These are phyloP conservation scores for Tremella mesenterica DNA, from an alignment of 768 basidiomycete genomes.

Conservation along the genomic window DNA sequence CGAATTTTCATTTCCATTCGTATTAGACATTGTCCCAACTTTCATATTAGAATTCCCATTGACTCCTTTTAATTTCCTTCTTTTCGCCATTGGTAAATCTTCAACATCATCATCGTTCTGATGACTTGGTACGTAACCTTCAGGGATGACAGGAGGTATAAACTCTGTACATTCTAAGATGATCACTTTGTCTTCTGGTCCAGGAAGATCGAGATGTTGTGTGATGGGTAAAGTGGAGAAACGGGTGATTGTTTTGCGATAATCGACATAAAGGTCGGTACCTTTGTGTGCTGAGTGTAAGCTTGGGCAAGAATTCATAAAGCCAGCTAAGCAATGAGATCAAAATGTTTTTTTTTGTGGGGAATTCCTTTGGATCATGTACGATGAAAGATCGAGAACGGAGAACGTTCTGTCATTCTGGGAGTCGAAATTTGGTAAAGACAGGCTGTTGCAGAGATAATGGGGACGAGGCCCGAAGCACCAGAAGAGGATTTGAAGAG, in stretches of 20 bases:
- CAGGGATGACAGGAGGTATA: constrained; percentile 21
- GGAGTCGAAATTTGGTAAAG: too few species aligned
- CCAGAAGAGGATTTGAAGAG: too few species aligned
- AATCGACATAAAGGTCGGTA: constrained; percentile 26
- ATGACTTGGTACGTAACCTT: constrained; percentile 1
- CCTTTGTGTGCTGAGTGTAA: constrained; percentile 18
- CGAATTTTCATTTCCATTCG: too few species aligned
- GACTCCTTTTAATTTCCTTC: too few species aligned
- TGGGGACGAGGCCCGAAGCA: too few species aligned
- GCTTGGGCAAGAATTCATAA: background rate
- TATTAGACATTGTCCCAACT: too few species aligned
- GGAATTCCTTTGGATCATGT: too few species aligned
- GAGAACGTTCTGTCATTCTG: too few species aligned
- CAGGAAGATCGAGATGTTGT: constrained; percentile 2
- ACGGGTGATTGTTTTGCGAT: constrained; percentile 19
- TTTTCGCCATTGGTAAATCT: background rate
- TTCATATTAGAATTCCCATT: too few species aligned
- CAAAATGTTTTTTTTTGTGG: background rate
- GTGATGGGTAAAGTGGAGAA: constrained; percentile 13
- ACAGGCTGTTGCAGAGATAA: too few species aligned
- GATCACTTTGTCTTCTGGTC: constrained; percentile 7
- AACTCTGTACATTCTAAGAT: constrained; percentile 18
- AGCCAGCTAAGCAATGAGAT: background rate
- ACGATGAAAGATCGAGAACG: too few species aligned
- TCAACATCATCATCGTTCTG: background rate